Base-by-base conservation (phyloP, 352 stramenopile species). In the Saprolegnia parasitica region DNA sequence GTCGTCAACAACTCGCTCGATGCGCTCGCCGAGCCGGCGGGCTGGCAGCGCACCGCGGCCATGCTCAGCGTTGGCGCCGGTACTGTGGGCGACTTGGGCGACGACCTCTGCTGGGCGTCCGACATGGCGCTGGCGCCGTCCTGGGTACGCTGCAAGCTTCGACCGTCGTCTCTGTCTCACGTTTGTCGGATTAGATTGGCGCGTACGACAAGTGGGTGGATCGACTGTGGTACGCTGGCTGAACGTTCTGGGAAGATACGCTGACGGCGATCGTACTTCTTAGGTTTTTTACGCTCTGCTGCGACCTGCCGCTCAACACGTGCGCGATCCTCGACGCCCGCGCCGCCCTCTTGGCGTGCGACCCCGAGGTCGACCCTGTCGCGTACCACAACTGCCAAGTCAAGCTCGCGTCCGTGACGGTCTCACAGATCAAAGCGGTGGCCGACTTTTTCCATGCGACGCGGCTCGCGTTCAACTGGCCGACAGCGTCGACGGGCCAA, bases 381-480 rank as follows among this genome's bases (percentile, higher is more conserved):
- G 26, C 6, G 4, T 46, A 49, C 63, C 63, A 61, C 35, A 61
- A 61, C 18, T 56, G 63, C 63, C 49, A 42, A 21, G 63, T 52
- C 35, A 70, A 60, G 54, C 61, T 49, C 20, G 15, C 50, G 15
- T 58, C 24, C 20, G 24, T 63, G 13, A 24, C 21, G 10, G 5
- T 70, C 54, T 5, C 45, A 13, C 63, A 70, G 47, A 39, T 70
- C 63, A 70, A 70, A 49, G 20, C 32, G 0, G 16, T 61, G 1
- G 63, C 63, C 4, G 63, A 70, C 21, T 70, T 70, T 26, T 61
- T 70, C 39, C 63, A 70, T 46, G 6, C 63, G 50, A 42, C 63
- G 20, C 46, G 63, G 4, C 29, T 37, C 18, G 63, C 63, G 1
- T 61, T 54, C 18, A 42, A 70, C 63, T 70, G 63, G 63, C 63